Evolutionary conservation across 768 basidiomycete species (phyloP), one percentile per base, ranked within the genome.

Genomic region (Pulveroboletus sp.): DNA sequence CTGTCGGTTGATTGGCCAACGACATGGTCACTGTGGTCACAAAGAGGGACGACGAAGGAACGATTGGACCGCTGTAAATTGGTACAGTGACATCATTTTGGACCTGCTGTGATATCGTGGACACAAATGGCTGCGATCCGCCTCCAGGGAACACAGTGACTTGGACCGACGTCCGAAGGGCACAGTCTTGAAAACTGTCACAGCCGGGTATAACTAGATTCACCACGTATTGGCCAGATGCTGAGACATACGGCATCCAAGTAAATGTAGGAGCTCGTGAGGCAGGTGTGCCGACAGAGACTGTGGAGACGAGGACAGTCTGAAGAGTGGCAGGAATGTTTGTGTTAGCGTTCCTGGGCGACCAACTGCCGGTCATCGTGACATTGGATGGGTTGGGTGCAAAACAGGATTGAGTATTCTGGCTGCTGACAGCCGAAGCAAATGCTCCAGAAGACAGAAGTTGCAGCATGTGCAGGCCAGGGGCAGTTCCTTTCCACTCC

Each of bases 201-300:
- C 96, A 99, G 11, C 94, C 94, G 0, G 96, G 96, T 14, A 95
- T 77, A 39, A 89, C 76, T 37, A 98, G 63, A 68, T 85, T 88
- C 55, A 98, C 75, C 37, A 85, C 80, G 68, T 99, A 99, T 51
- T 80, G 71, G 30, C 93, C 96, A 3, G 88, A 78, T 9, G 89
- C 86, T 0, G 90, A 90, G n/a, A 98, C 85, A 60, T 91, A 93
- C 0, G 94, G 94, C 67, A 81, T 77, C 86, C 91, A 96, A 0
- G 89, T 93, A 64, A 95, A 81, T 32, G 78, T 83, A 12, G 96
- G 90, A n/a, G 79, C 80, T 27, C 77, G 67, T 1, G 78, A 62
- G 4, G 83, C 49, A 1, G 81, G 57, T 0, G 86, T 85, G 14
- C 82, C 85, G 30, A 87, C 85, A 28, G 73, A 58, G 11, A 93